Evolutionary conservation across 1,284 basidiomycete genomes (phyloP).

Genomic region (Chondrostereum purpureum): DNA sequence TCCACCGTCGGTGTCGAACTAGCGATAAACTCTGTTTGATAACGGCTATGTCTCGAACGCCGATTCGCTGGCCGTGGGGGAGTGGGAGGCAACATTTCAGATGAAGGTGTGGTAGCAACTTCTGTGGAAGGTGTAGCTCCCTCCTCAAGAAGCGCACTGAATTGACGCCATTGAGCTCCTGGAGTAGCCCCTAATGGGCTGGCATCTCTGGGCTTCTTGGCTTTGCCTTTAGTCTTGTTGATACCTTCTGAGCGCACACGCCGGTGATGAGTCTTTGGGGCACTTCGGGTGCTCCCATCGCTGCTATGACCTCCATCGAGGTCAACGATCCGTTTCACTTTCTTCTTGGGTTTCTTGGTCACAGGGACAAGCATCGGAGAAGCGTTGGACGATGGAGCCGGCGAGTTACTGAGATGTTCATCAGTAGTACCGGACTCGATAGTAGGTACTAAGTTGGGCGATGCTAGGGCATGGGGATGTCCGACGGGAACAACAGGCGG

Average conservation of each 20-base stretch:
- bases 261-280: conserved; percentile 23
- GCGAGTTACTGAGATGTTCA: conserved; percentile 17
- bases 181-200: conserved; percentile 8
- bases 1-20: neutral
- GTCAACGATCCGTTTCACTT: conserved; percentile 65
- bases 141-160: conserved; percentile 16
- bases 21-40: conserved; percentile 35
- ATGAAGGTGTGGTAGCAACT: neutral
- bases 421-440: conserved; percentile 9
- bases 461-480: conserved; percentile 26
- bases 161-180: conserved; percentile 18
- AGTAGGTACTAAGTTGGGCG: conserved; percentile 18
- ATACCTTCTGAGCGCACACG: conserved; percentile 27
- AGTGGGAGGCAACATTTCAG: neutral
- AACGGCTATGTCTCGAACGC: conserved; percentile 36
- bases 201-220: conserved; percentile 15
- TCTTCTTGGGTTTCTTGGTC: conserved; percentile 43
- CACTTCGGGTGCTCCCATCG: conserved; percentile 21
- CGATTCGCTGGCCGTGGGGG: conserved; percentile 8
- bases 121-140: conserved; percentile 1
- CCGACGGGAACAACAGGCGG: conserved; percentile 58
- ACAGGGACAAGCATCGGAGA: conserved; percentile 39
- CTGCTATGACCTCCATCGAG: conserved; percentile 40
- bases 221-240: conserved; percentile 13
- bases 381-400: conserved; percentile 31